These are phyloP conservation scores for Linum lewisii DNA, from an alignment of 345 rosid species.

Conservation along the genomic window DNA sequence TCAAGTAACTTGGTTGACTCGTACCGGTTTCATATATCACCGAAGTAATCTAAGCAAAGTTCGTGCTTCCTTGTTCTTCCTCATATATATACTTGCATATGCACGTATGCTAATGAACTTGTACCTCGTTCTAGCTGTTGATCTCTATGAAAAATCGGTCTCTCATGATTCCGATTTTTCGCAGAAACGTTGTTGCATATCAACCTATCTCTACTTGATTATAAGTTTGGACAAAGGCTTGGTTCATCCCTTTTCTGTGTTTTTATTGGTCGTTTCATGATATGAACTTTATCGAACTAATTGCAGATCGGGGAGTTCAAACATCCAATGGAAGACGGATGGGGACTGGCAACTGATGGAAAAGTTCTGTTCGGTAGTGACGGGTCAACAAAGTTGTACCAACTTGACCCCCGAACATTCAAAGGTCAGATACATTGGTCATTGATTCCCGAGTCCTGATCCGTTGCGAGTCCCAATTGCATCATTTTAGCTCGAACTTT, in stretches of 20 bases:
- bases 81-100: not conserved
- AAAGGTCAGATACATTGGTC: slow-evolving; percentile 38
- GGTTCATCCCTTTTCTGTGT: not conserved
- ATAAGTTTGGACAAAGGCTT: too few species aligned
- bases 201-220: too few species aligned
- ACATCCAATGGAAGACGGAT: slow-evolving; percentile 89
- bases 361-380: slow-evolving; percentile 75
- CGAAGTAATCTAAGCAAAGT: slow-evolving; percentile 62
- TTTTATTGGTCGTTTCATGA: not conserved
- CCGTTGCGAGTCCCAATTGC: not conserved
- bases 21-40: slow-evolving; percentile 83
- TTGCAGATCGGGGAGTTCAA: slow-evolving; percentile 55
- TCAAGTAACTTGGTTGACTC: slow-evolving; percentile 87
- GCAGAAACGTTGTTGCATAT: too few species aligned
- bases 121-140: not conserved
- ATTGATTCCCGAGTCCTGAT: not conserved
- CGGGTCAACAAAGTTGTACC: slow-evolving; percentile 77
- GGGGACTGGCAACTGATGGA: slow-evolving; percentile 97
- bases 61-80: slow-evolving; percentile 29
- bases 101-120: not conserved
- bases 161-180: too few species aligned
- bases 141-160: too few species aligned
- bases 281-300: not conserved
- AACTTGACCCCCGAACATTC: slow-evolving; percentile 55
- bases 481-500: not conserved